Base-by-base conservation (phyloP, 495 filamentous ascomycete genomes). In the Aspergillus haitiensis region DNA sequence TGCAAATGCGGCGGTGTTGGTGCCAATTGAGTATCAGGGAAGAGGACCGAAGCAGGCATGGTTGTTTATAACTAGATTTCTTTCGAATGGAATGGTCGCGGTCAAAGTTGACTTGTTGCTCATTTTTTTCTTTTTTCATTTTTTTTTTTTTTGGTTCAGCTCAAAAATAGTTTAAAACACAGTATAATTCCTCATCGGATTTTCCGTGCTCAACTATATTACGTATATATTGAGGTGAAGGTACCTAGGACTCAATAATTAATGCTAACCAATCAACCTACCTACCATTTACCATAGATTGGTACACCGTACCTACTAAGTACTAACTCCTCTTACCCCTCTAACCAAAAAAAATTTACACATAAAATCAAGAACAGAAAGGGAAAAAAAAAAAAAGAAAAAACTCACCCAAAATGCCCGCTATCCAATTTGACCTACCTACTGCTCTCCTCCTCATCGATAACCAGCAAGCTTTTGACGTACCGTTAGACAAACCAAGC, bases 361-460 rank as follows among this genome's bases (percentile, higher is more conserved):
- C 3, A 27, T 27, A 27, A 27, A 27, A 27, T 27, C 21, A 27
- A 27, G 21, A 27, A 27, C 1, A 27, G 21, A 27, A 27, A 27
- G 3, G 21, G 21, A 27, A 27, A 31, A 53, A 52, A 9, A 31
- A n/a, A 47, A 27, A 9, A n/a, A n/a, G n/a, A n/a, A n/a, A n/a
- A 46, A 42, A 12, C 21, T 13, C n/a, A 34, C 33, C 5, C 34
- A 56, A 59, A 7, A 55, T 49, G 34, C 39, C 35, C 5, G 12
- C 33, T n/a, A 54, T 73, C 13, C 48, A 67, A 50, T 63, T 74
- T 45, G 59, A 49, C 42, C 58, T 46, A 6, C 72, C 75, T 10
- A 84, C 82, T 0, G 82, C 81, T 11, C 72, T 85, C 21, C 68
- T 86, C 58, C 71, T 86, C 47, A 84, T 86, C 54, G 82, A 86